phyloP scores from a whole-genome alignment of 108 stramenopile species.

The Fistulifera solaris region DNA sequence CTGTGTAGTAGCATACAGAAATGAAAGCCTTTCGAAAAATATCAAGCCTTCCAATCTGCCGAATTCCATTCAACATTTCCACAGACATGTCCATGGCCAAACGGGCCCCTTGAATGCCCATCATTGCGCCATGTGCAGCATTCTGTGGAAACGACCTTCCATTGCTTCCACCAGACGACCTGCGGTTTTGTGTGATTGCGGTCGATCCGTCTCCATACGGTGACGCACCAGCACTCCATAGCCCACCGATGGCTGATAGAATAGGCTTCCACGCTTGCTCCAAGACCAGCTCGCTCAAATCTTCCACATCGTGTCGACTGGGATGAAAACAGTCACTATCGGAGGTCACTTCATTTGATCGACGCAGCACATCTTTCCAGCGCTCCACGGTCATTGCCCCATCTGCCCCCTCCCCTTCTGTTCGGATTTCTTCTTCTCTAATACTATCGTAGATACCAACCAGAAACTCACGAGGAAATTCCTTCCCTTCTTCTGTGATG shows the following conservation, averaged over 20 bases:
- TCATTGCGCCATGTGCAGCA: slow-evolving; percentile 23
- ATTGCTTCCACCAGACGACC: too few species aligned
- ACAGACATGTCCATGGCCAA: slow-evolving; percentile 77
- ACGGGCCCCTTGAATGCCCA: slow-evolving; percentile 60
- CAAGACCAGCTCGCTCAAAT: slow-evolving; percentile 69
- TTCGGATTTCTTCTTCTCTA: slow-evolving; percentile 77
- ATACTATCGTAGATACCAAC: slow-evolving; percentile 84
- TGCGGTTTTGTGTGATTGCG: background rate
- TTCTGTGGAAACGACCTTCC: background rate
- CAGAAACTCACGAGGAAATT: slow-evolving; percentile 79
- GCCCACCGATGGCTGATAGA: slow-evolving; percentile 64
- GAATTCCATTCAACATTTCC: slow-evolving; percentile 62
- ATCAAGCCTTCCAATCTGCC: slow-evolving; percentile 54
- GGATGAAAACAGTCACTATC: slow-evolving; percentile 16
- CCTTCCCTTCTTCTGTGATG: slow-evolving; percentile 73
- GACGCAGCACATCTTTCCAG: slow-evolving; percentile 80
- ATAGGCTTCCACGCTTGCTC: slow-evolving; percentile 76
- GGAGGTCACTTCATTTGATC: slow-evolving; percentile 21
- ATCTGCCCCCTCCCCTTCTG: slow-evolving; percentile 84
- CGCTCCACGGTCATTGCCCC: slow-evolving; percentile 83
- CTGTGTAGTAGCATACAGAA: slow-evolving; percentile 53
- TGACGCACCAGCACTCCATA: slow-evolving; percentile 38
- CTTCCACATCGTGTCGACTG: slow-evolving; percentile 30
- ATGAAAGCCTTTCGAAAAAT: slow-evolving; percentile 70
- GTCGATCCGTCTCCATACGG: background rate